These are phyloP conservation scores for Pleurotus platypus DNA, from an alignment of 768 basidiomycete species.

Conservation along the genomic window DNA sequence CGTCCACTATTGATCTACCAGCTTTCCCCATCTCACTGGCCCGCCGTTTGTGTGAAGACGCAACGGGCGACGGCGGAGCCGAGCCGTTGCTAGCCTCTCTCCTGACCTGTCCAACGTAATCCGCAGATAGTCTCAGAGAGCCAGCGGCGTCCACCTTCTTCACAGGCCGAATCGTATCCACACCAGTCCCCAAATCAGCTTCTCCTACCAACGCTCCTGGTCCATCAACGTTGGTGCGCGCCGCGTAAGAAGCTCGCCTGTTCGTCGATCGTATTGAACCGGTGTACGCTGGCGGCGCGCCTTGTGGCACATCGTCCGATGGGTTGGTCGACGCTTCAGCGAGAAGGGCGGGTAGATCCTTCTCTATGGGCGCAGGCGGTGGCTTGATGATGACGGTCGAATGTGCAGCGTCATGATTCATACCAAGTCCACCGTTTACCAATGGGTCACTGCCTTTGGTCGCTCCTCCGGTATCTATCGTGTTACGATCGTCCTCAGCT, in stretches of 20 bases:
- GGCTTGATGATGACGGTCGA: slow-evolving; percentile 73
- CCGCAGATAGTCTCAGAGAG: slow-evolving; percentile 73
- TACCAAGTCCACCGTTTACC: slow-evolving; percentile 34
- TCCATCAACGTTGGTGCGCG: slow-evolving; percentile 57
- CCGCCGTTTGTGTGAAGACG: slow-evolving; percentile 38
- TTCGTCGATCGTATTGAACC: slow-evolving; percentile 55
- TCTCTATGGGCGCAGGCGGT: slow-evolving; percentile 32
- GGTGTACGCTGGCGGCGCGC: slow-evolving; percentile 70
- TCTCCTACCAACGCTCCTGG: slow-evolving; percentile 73
- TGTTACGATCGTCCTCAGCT: slow-evolving; percentile 30
- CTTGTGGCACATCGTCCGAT: slow-evolving; percentile 33
- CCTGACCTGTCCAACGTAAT: slow-evolving; percentile 74
- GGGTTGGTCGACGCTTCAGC: slow-evolving; percentile 33
- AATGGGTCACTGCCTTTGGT: slow-evolving; percentile 61
- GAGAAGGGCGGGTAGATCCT: slow-evolving; percentile 37
- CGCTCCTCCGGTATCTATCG: slow-evolving; percentile 61
- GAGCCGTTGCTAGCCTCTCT: slow-evolving; percentile 45
- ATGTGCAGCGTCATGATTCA: slow-evolving; percentile 53
- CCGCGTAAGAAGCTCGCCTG: slow-evolving; percentile 77
- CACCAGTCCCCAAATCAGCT: slow-evolving; percentile 82
- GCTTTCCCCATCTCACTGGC: slow-evolving; percentile 60
- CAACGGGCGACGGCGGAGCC: slow-evolving; percentile 45
- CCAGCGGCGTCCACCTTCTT: slow-evolving; percentile 85
- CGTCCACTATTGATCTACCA: slow-evolving; percentile 70
- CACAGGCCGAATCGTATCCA: slow-evolving; percentile 89